Evolutionary conservation across 2,329 filamentous ascomycete genomes (phyloP), one percentile per base, ranked within the genome.

Genomic region (Parascedosporium putredinis): DNA sequence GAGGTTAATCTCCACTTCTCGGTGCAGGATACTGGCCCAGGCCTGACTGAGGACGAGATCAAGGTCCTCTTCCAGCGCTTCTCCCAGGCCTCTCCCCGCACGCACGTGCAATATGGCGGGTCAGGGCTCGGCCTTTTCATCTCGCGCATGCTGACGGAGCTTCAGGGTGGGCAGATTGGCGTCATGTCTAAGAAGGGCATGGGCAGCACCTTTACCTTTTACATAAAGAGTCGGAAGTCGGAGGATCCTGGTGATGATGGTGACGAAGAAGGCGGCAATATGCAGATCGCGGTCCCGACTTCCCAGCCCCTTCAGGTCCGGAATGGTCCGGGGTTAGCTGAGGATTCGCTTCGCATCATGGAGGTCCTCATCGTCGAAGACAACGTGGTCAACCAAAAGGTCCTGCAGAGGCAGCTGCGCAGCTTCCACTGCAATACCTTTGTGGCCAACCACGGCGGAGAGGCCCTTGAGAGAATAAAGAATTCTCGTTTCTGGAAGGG

Each of bases 81-180:
- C 61, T 81, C 80, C 10, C 82, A 86, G 59, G 81, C 82, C 1
- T 78, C 77, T 6, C 81, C 81, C 3, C 72, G 81, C 24, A 86
- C 83, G 0, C 83, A 87, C 58, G 81, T 86, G 2, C 79, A 84
- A 54, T 87, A 86, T 54, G 83, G 83, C 20, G 83, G 83, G 6
- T 83, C 79, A 1, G 83, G 83, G 0, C 67, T 87, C 1, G 83
- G 83, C 0, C 68, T 90, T 1, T 89, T 88, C 66, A 89, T 90
- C 60, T 87, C 81, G 4, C 75, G 84, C 33, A 84, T 86, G 57
- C 67, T 90, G 45, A 86, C 83, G 2, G 84, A 89, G 60, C 67
- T 89, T 46, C 86, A 89, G 64, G 85, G 85, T 12, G 86, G 86
- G 2, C 83, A 88, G 60, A 87, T 89, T 50, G 84, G 84, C 6